These are phyloP conservation scores for Creolimax fragrantissima DNA, from an alignment of 78 protist species.

Conservation along the genomic window DNA sequence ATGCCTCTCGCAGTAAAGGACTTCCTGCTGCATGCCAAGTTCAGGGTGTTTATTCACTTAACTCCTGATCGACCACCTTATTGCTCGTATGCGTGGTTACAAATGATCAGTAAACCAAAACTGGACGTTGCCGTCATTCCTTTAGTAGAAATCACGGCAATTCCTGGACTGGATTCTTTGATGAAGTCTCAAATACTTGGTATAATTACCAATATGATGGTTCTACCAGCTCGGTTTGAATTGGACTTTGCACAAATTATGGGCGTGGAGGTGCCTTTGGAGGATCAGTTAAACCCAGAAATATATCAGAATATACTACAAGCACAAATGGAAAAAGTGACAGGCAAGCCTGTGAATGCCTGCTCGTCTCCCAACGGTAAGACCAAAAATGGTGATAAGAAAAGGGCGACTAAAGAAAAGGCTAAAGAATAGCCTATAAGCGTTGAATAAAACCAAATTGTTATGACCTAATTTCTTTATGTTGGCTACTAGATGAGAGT, in stretches of 20 bases:
- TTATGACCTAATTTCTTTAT: too few relatives aligned
- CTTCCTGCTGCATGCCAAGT: neutral
- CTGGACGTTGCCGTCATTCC: neutral
- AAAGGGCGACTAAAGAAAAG: too few relatives aligned
- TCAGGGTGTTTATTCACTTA: neutral
- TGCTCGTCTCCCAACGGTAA: too few relatives aligned
- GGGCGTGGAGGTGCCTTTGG: slow-evolving; percentile 1
- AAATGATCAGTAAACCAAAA: neutral
- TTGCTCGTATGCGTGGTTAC: neutral
- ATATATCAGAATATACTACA: neutral
- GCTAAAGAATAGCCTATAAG: too few relatives aligned
- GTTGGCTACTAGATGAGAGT: too few relatives aligned
- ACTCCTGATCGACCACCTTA: neutral
- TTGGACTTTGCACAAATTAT: neutral
- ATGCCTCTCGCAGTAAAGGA: neutral
- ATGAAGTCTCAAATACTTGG: neutral
- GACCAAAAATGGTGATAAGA: too few relatives aligned
- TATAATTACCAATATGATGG: neutral
- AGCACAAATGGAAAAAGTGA: neutral
- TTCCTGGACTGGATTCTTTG: neutral
- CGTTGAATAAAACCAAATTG: too few relatives aligned
- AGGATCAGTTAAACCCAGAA: neutral
- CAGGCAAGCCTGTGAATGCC: neutral
- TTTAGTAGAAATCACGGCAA: neutral
- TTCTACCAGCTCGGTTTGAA: neutral